Conservation (phyloP, 163 green algal genomes). For the Scenedesmus sp. region DNA sequence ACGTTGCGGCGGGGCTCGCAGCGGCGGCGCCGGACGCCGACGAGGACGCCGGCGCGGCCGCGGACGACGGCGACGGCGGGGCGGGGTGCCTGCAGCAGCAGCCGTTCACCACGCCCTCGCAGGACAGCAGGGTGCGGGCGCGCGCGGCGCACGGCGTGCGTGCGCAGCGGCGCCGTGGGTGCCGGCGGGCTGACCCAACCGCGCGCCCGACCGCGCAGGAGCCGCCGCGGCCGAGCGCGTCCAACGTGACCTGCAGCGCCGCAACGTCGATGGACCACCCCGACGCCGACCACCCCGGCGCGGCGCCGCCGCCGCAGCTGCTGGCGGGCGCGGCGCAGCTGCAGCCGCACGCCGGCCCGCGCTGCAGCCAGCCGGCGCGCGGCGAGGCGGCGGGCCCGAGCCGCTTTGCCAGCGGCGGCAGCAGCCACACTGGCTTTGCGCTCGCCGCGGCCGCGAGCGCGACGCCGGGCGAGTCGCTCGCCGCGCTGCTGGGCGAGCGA, state of each 20-base stretch:
- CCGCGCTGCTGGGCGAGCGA: constrained; percentile 5
- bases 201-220: constrained; percentile 9
- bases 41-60: too few relatives aligned
- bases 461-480: constrained; percentile 30
- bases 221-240: constrained; percentile 10
- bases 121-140: constrained; percentile 38
- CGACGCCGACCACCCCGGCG: not conserved
- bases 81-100: not conserved
- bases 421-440: not conserved
- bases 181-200: too few relatives aligned
- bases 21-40: not conserved
- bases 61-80: not conserved
- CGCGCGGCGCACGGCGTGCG: too few relatives aligned
- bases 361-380: not conserved
- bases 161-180: too few relatives aligned
- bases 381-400: constrained; percentile 3
- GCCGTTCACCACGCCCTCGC: constrained; percentile 32
- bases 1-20: constrained; percentile 16
- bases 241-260: constrained; percentile 27
- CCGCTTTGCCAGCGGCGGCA: constrained; percentile 30
- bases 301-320: too few relatives aligned
- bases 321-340: too few relatives aligned
- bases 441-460: not conserved
- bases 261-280: not conserved
- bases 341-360: constrained; percentile 23